phyloP scores from a whole-genome alignment of 306 rosid species.

The Astragalus membranaceus region DNA sequence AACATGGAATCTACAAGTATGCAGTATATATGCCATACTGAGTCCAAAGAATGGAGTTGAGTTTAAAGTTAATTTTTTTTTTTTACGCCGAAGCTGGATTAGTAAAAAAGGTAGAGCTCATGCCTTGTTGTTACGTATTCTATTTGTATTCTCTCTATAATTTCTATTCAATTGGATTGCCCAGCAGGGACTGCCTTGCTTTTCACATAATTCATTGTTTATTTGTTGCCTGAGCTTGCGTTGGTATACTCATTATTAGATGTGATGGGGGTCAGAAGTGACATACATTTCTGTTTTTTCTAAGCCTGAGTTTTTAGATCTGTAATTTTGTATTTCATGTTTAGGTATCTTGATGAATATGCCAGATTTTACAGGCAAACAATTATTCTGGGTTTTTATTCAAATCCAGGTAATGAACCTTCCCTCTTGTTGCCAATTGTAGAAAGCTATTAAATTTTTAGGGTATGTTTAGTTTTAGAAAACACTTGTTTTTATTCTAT shows the following conservation, averaged over 20 bases:
- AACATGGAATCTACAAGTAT: background rate
- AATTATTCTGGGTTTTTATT: constrained; percentile 56
- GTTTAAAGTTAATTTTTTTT: background rate
- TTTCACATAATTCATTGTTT: constrained; percentile 1
- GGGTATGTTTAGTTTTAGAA: background rate
- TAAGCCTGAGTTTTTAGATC: background rate
- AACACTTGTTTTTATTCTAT: background rate
- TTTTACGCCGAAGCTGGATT: background rate
- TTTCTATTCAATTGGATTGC: background rate
- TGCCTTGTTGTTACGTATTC: background rate
- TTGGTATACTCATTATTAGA: background rate
- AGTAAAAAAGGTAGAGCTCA: background rate
- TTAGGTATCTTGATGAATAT: constrained; percentile 68
- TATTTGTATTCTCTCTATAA: constrained; percentile 11
- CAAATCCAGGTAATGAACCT: constrained; percentile 58
- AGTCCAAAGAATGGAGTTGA: background rate
- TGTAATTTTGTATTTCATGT: constrained; percentile 19
- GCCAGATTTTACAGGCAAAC: constrained; percentile 84
- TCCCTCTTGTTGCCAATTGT: background rate
- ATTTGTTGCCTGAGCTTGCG: constrained; percentile 11
- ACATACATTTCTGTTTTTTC: background rate
- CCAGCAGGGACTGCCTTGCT: background rate
- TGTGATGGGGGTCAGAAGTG: background rate
- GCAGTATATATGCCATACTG: background rate
- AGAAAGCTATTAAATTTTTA: background rate